These are phyloP conservation scores for Aspergillus sp. DNA, from an alignment of 2,329 filamentous ascomycete species.

Conservation along the genomic window DNA sequence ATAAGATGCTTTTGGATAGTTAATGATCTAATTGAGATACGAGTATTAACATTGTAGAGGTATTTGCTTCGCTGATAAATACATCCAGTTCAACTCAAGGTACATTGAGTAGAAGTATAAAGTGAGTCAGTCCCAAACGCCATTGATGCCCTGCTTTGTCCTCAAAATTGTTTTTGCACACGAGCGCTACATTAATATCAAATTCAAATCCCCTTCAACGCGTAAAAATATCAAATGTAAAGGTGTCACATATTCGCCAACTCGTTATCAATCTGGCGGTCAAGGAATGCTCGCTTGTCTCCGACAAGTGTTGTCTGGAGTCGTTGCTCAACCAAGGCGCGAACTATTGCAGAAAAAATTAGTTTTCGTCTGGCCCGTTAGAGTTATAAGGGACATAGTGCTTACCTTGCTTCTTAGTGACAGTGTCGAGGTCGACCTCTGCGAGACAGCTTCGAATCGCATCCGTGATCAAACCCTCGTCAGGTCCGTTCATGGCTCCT, in stretches of 20 bases:
- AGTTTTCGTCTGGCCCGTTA: background rate
- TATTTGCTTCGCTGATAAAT: conserved; percentile 10
- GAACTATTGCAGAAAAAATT: conserved; percentile 47
- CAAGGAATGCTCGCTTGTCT: conserved; percentile 84
- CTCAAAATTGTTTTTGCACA: background rate
- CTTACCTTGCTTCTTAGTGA: conserved; percentile 91
- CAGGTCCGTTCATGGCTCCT: conserved; percentile 58
- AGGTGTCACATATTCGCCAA: conserved; percentile 78
- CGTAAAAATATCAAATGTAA: conserved; percentile 2
- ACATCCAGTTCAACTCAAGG: background rate
- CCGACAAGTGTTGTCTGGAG: conserved; percentile 85
- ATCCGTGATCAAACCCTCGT: conserved; percentile 77
- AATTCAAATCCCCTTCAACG: background rate
- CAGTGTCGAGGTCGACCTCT: conserved; percentile 92
- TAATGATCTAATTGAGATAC: background rate
- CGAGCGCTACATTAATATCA: conserved; percentile 4
- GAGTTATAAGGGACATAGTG: background rate
- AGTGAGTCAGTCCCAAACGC: conserved; percentile 12
- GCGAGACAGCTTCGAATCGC: conserved; percentile 78
- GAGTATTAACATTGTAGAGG: conserved; percentile 5
- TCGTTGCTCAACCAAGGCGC: conserved; percentile 87
- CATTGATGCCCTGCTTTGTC: conserved; percentile 9
- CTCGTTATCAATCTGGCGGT: conserved; percentile 89
- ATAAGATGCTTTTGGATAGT: background rate
- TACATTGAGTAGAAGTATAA: background rate